Base-by-base conservation (phyloP, 2,329 filamentous ascomycete genomes). In the Didymella glomerata region DNA sequence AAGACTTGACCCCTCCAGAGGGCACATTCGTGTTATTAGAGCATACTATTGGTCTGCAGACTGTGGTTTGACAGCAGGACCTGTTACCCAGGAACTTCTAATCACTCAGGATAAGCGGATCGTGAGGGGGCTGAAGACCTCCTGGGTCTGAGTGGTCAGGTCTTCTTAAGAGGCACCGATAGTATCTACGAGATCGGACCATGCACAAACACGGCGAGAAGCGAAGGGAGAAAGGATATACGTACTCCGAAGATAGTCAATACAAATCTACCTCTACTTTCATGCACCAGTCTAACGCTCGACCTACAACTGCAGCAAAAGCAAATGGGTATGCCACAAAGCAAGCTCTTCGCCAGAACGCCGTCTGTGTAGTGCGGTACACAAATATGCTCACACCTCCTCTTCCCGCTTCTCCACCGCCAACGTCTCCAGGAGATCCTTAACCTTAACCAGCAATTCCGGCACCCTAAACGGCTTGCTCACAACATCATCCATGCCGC, bases 401-500 rank as follows among this genome's bases (percentile, higher is more conserved):
- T 20, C 14, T 27, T 32, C 14, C 11, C 10, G 14, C 18, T 36
- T 38, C 25, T 57, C 34, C 9, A 24, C 8, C 20, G 41, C 44
- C 16, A 72, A 38, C 18, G 61, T 63, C 18, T 65, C 50, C 30
- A 72, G 34, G 28, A 74, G 42, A 20, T 49, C 57, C 30, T 61
- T 49, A 10, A 76, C 68, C 60, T 71, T 74, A 2, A 55, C 62
- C 56, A 75, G 41, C 45, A 77, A 54, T 27, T 77, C 73, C 22
- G 67, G 66, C 13, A 77, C 67, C 10, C 70, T 56, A 48, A 77
- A 77, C 10, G 75, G 75, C 58, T 77, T 77, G 7, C 62, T 67
- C 24, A 77, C 64, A 10, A 76, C 74, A 46, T 73, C 68, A 18
- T 76, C 74, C 74, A 77, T 77, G 2, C 76, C 76, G 2, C 66